A percentile compares a stretch with the other conserved stretches of the same genome.
phyloP scores from a whole-genome alignment of 208 protist genomes.

The Trypanosoma cruzi region DNA sequence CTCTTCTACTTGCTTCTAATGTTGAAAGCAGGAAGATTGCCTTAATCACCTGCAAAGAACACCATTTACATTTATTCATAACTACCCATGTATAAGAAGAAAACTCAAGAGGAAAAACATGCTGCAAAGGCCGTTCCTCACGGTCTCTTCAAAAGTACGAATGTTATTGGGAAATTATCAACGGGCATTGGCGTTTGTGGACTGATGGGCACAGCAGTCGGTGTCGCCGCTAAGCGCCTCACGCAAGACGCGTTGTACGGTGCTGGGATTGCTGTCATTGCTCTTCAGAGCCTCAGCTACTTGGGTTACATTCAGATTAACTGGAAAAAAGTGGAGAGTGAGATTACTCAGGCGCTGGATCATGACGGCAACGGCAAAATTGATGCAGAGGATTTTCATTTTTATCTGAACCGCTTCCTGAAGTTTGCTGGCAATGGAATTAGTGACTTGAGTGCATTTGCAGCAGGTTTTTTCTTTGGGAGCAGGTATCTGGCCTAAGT shows the following conservation, averaged over 20 bases:
- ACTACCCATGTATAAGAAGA: neutral
- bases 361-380: conserved; percentile 62
- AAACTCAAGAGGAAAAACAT: neutral
- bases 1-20: neutral
- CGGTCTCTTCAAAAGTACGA: neutral
- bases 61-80: neutral
- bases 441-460: conserved; percentile 55
- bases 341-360: conserved; percentile 40
- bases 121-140: neutral
- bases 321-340: conserved; percentile 53
- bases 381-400: conserved; percentile 45
- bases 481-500: conserved; percentile 50
- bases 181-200: conserved; percentile 51
- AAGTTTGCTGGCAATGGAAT: conserved; percentile 41
- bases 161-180: neutral
- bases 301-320: conserved; percentile 65
- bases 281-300: conserved; percentile 59
- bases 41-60: neutral
- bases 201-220: conserved; percentile 46
- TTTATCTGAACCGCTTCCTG: conserved; percentile 46
- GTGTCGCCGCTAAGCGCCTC: conserved; percentile 47
- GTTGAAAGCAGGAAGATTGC: neutral
- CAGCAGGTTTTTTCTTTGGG: conserved; percentile 52
- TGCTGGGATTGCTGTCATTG: conserved; percentile 48
- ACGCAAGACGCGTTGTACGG: conserved; percentile 68